Evolutionary conservation across 2,329 filamentous ascomycete genomes (phyloP).

Genomic region (Cylindrodendrum hubeiense): DNA sequence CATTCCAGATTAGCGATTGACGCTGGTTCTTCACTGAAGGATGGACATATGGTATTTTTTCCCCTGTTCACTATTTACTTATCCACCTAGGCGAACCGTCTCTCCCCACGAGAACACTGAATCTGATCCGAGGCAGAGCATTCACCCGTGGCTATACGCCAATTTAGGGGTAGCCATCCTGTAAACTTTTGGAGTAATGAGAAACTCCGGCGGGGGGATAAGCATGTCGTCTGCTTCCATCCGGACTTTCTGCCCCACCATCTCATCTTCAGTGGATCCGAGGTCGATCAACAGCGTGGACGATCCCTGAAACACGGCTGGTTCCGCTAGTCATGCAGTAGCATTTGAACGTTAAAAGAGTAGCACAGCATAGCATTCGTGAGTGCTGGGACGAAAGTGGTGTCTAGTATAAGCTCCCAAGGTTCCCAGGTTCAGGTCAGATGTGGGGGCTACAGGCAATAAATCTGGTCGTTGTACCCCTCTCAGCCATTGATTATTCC

Average conservation of each 20-base stretch:
- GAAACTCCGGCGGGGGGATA: conserved; percentile 15
- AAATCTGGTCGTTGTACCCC: background rate
- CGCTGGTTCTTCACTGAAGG: background rate
- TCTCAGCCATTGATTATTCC: conserved; percentile 1
- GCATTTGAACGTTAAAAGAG: background rate
- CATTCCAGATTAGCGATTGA: background rate
- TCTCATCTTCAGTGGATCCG: conserved; percentile 13
- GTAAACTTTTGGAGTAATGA: conserved; percentile 12
- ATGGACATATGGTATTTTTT: background rate
- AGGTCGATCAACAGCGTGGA: conserved; percentile 17
- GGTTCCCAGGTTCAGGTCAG: background rate
- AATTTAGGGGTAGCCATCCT: conserved; percentile 9
- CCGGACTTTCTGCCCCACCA: background rate
- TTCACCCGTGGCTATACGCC: conserved; percentile 9
- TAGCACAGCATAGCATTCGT: conserved; percentile 5
- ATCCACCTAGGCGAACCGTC: conserved; percentile 2
- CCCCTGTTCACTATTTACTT: background rate
- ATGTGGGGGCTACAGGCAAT: background rate
- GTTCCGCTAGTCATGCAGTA: background rate
- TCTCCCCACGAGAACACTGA: background rate
- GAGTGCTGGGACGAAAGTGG: conserved; percentile 16
- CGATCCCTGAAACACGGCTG: conserved; percentile 12
- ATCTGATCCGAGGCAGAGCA: background rate
- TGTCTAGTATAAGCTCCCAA: conserved; percentile 2
- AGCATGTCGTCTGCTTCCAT: conserved; percentile 13